phyloP scores from a whole-genome alignment of 495 filamentous ascomycete genomes.

The Penicillium silybi region DNA sequence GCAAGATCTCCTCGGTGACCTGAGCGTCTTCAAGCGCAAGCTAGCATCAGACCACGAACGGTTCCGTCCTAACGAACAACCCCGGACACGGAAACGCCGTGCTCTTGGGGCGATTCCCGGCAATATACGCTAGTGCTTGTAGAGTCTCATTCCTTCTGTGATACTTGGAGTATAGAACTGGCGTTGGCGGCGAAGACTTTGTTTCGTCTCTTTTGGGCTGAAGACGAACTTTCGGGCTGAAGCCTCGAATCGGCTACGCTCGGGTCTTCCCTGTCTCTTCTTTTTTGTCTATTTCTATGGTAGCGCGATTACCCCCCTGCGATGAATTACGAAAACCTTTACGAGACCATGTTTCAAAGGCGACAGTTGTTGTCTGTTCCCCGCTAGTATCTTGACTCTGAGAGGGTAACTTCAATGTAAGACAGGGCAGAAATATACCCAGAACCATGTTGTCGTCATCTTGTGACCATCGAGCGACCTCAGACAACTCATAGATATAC shows the following conservation, averaged over 20 bases:
- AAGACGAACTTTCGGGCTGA: conserved; percentile 13
- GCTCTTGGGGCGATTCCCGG: conserved; percentile 31
- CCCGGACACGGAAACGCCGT: conserved; percentile 27
- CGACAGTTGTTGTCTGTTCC: background rate
- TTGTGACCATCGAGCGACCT: too few relatives aligned
- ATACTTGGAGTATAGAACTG: conserved; percentile 20
- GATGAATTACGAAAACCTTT: conserved; percentile 26
- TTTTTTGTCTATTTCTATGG: conserved; percentile 24
- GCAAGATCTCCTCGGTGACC: conserved; percentile 68
- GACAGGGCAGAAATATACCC: background rate
- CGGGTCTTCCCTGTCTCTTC: conserved; percentile 6
- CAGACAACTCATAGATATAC: background rate
- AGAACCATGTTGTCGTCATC: too few relatives aligned
- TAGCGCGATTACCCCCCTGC: conserved; percentile 22
- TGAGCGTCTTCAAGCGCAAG: conserved; percentile 79
- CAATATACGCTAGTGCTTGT: conserved; percentile 30
- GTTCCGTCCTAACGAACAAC: conserved; percentile 38
- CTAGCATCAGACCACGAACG: conserved; percentile 69
- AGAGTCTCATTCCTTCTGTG: conserved; percentile 15
- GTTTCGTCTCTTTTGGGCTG: conserved; percentile 11
- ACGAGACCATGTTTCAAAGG: conserved; percentile 18
- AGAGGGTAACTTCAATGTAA: background rate
- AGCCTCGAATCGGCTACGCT: conserved; percentile 5
- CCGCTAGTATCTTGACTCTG: background rate
- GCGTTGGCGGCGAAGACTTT: conserved; percentile 21